A percentile compares a stretch with the other conserved stretches of the same genome.
phyloP scores from a whole-genome alignment of 2,329 filamentous ascomycete species.

The Botryotinia narcissicola region DNA sequence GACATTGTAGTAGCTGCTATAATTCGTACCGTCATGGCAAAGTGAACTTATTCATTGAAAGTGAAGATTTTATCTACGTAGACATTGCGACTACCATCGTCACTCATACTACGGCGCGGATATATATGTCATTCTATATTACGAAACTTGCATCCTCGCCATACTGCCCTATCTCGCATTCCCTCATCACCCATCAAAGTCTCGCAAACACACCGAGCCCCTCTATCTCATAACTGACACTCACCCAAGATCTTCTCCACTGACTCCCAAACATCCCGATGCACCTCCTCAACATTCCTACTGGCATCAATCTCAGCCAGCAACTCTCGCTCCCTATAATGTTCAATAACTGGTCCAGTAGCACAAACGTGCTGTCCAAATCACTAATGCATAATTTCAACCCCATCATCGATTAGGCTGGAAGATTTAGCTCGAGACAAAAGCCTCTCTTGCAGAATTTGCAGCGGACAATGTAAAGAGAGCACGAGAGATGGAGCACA shows the following conservation, averaged over 20 bases:
- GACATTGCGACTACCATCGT: not conserved
- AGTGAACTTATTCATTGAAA: not conserved
- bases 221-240: not conserved
- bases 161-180: not conserved
- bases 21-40: not conserved
- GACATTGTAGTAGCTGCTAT: too few relatives aligned
- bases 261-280: not conserved
- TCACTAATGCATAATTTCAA: not conserved
- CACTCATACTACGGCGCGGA: not conserved
- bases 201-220: not conserved
- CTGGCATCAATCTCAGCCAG: slow-evolving; percentile 5
- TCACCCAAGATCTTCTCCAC: not conserved
- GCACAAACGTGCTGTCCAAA: not conserved
- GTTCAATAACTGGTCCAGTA: slow-evolving; percentile 8
- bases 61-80: not conserved
- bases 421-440: not conserved
- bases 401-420: not conserved
- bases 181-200: not conserved
- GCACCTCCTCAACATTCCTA: not conserved
- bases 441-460: not conserved
- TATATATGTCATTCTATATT: not conserved
- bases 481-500: not conserved
- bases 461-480: not conserved
- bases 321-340: not conserved
- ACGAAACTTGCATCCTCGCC: not conserved